Evolutionary conservation across 352 stramenopile genomes (phyloP), one percentile per base, ranked within the genome.

Genomic region (Thalassiosira mediterranea): DNA sequence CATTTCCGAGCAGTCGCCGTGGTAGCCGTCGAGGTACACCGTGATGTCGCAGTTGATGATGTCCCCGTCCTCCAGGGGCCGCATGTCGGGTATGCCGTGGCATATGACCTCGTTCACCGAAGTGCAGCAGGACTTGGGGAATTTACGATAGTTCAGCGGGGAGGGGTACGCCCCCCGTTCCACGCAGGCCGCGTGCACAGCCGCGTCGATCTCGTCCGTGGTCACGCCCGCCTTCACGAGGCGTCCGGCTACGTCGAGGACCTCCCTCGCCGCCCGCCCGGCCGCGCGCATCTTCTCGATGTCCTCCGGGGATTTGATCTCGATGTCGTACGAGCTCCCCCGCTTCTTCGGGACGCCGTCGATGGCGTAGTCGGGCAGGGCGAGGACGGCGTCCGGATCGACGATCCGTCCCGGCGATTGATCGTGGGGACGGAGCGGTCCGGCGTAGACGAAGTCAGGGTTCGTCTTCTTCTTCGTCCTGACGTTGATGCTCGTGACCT

Each of bases 11-110:
- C 98, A 95, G 69, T 99, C 97, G 11, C 94, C 95, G 72, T 99
- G 97, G 77, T 97, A 98, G 34, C 97, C 97, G 71, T 99, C 88
- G 66, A 98, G 94, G 87, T 97, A 99, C 7, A 98, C 94, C 2
- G 96, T 98, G 28, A 99, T 94, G 81, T 99, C 97, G 21, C 99
- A 72, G 84, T 99, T 99, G 5, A 99, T 88, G 74, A 99, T 98
- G 72, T 99, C 97, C 17, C 96, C 97, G 23, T 98, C 91, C 72
- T 98, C 69, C 29, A 99, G 83, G 23, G 88, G 80, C 62, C 95
- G 89, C 57, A 90, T 91, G 88, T 98, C 96, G 3, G 96, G 96
- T 69, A 98, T 98, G 23, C 96, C 96, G 75, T 98, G 96, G 80
- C 96, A 98, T 52, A 98, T 98, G 2, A 98, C 93, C 73, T 92